A percentile compares a stretch with the other conserved stretches of the same genome.
phyloP scores from a whole-genome alignment of 805 yeast genomes.

The Scheffersomyces lignosus region DNA sequence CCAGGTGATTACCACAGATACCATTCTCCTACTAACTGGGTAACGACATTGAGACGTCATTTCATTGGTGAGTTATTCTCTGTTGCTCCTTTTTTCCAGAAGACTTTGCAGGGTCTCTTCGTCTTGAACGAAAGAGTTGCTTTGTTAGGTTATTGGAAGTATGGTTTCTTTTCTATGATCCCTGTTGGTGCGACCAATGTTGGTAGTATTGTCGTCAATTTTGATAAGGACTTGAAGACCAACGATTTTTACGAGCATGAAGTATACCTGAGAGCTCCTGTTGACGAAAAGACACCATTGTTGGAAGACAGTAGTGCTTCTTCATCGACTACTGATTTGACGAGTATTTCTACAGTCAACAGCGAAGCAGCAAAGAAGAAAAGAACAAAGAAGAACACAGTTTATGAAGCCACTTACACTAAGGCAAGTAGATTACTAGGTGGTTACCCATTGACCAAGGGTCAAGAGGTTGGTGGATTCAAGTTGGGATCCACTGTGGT shows the following conservation, averaged over 20 bases:
- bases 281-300: conserved; percentile 33
- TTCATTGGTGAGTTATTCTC: conserved; percentile 94
- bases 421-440: conserved; percentile 74
- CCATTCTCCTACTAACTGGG: conserved; percentile 97
- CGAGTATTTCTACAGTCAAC: conserved; percentile 10
- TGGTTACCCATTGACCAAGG: conserved; percentile 87
- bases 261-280: conserved; percentile 24
- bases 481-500: conserved; percentile 97
- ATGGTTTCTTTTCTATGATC: conserved; percentile 97
- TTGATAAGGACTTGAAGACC: conserved; percentile 87
- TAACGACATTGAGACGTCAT: conserved; percentile 87
- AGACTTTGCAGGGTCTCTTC: conserved; percentile 80
- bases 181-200: conserved; percentile 99
- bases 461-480: conserved; percentile 97
- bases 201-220: conserved; percentile 88
- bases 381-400: conserved; percentile 67
- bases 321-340: conserved; percentile 7
- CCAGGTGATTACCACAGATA: conserved; percentile 98
- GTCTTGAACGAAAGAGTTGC: conserved; percentile 95
- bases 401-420: conserved; percentile 91
- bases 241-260: conserved; percentile 66
- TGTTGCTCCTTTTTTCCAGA: conserved; percentile 96
- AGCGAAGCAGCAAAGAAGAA: conserved; percentile 15
- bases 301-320: conserved; percentile 12
- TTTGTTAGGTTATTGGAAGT: conserved; percentile 89